Evolutionary conservation across 306 rosid genomes (phyloP).

Genomic region (Trifolium dubium): DNA sequence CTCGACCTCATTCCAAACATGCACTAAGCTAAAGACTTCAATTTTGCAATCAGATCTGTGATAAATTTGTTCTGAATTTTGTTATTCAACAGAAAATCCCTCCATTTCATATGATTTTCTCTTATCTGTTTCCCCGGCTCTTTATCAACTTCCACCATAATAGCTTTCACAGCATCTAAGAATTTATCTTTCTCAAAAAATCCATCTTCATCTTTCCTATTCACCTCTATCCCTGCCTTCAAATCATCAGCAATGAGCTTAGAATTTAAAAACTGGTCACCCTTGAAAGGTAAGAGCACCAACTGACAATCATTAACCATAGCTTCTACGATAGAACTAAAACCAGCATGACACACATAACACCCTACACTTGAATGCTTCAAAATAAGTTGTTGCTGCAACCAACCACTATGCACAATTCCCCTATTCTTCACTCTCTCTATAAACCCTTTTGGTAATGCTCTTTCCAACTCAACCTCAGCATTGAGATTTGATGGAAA

Average conservation of each 20-base stretch:
- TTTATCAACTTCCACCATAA: conserved; percentile 40
- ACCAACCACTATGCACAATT: no score
- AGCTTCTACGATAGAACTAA: conserved; percentile 41
- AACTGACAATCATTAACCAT: conserved; percentile 50
- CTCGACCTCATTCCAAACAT: no score
- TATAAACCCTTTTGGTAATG: no score
- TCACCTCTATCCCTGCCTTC: conserved; percentile 49
- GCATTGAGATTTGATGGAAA: no score
- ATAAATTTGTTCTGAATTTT: no score
- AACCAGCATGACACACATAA: no score
- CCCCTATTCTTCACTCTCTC: no score
- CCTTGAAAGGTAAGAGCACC: conserved; percentile 54
- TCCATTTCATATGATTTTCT: conserved; percentile 49
- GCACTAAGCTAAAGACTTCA: no score
- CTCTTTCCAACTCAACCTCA: no score
- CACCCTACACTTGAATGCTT: no score
- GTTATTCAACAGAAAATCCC: conserved; percentile 31
- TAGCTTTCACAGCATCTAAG: conserved; percentile 38
- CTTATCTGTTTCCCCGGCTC: not conserved
- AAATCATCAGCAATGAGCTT: conserved; percentile 47
- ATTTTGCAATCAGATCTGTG: no score
- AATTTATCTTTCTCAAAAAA: conserved; percentile 45
- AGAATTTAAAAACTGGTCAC: conserved; percentile 55
- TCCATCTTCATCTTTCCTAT: conserved; percentile 50
- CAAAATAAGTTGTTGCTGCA: no score